phyloP scores from a whole-genome alignment of 345 rosid genomes.

The Anacardium occidentale region DNA sequence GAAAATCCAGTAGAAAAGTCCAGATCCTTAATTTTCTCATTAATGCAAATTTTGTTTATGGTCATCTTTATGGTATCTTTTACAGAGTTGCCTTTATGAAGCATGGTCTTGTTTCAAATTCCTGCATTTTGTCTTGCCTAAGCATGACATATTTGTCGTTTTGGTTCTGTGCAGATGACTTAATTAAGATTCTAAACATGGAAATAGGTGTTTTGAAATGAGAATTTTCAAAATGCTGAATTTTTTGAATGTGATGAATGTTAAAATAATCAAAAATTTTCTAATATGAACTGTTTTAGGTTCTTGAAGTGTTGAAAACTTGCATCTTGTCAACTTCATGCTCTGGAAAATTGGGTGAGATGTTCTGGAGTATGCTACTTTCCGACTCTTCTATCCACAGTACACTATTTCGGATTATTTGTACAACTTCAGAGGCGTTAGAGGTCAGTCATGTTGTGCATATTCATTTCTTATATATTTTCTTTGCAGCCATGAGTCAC shows the following conservation, averaged over 20 bases:
- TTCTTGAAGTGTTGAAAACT: constrained; percentile 64
- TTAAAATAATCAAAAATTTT: constrained; percentile 13
- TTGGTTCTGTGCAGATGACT: neutral
- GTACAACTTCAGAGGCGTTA: constrained; percentile 66
- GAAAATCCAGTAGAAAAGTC: neutral
- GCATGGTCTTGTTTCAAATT: neutral
- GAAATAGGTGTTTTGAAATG: neutral
- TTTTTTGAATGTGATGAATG: neutral
- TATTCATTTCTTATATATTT: constrained; percentile 14
- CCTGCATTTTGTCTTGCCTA: neutral
- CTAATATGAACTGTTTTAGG: constrained; percentile 40
- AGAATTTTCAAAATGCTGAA: neutral
- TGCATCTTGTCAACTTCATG: constrained; percentile 53
- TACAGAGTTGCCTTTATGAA: neutral
- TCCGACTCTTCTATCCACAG: constrained; percentile 77
- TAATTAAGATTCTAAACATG: neutral
- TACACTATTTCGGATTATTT: constrained; percentile 61
- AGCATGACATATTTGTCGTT: neutral
- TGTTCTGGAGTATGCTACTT: constrained; percentile 62
- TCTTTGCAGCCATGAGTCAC: neutral
- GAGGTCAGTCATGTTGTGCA: constrained; percentile 58
- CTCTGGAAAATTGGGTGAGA: constrained; percentile 52
- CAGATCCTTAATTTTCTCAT: neutral
- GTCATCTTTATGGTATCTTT: neutral
- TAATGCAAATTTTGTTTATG: neutral